Evolutionary conservation across 2,329 filamentous ascomycete genomes (phyloP).

Genomic region (Beauveria pseudobassiana): DNA sequence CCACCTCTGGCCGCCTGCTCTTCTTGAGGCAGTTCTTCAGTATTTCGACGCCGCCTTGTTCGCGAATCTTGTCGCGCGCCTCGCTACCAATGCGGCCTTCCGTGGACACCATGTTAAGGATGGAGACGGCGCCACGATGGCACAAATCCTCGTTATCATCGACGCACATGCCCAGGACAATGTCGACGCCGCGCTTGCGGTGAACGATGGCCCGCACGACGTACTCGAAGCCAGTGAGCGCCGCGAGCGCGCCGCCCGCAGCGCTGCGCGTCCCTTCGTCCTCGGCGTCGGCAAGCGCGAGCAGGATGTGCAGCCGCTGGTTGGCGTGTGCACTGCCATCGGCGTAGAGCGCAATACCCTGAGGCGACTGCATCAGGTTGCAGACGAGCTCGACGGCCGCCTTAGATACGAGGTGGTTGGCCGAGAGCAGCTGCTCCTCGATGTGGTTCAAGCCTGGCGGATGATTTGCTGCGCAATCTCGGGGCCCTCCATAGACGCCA

Average conservation of each 20-base stretch:
- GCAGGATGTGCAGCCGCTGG: constrained; percentile 71
- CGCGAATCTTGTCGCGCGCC: constrained; percentile 53
- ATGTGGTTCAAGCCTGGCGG: constrained; percentile 63
- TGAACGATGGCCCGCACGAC: constrained; percentile 65
- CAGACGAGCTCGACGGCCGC: constrained; percentile 85
- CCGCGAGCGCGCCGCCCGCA: constrained; percentile 81
- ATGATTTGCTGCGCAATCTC: constrained; percentile 63
- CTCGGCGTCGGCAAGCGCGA: constrained; percentile 82
- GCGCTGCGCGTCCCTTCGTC: constrained; percentile 73
- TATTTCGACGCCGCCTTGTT: constrained; percentile 56
- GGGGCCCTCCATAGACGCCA: constrained; percentile 71
- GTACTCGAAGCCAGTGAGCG: constrained; percentile 69
- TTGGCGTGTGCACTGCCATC: constrained; percentile 59
- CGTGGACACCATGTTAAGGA: constrained; percentile 64
- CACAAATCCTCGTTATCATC: constrained; percentile 64
- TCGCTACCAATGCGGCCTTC: constrained; percentile 57
- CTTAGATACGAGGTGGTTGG: constrained; percentile 68
- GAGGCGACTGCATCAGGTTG: constrained; percentile 69
- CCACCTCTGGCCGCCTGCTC: constrained; percentile 59
- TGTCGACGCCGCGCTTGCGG: constrained; percentile 62
- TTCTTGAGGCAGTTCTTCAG: constrained; percentile 64
- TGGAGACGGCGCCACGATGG: constrained; percentile 66
- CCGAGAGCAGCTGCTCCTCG: constrained; percentile 75
- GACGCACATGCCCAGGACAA: constrained; percentile 72
- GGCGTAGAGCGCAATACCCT: constrained; percentile 61